Conservation (phyloP, 768 basidiomycete species). For the Pisolithus sp. region DNA sequence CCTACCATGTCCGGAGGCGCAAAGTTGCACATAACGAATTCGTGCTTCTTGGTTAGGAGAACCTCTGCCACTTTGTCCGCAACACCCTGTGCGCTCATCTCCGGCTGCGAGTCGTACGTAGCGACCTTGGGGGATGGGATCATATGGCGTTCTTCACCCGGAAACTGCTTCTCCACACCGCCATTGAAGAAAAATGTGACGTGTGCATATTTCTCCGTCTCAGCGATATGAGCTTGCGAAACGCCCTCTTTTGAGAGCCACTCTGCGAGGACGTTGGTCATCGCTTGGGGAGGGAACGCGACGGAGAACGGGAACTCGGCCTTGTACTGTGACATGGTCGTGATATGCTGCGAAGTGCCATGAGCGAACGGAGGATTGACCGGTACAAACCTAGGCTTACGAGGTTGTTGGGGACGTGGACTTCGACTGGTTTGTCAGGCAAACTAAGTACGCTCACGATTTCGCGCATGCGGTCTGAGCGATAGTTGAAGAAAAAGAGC, state of each 20-base stretch:
- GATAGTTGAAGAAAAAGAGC: slow-evolving; percentile 95
- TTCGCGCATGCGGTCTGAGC: slow-evolving; percentile 94
- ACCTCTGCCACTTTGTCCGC: slow-evolving; percentile 91
- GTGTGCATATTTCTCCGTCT: slow-evolving; percentile 98
- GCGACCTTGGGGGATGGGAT: slow-evolving; percentile 90
- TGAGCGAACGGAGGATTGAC: not conserved
- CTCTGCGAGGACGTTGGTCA: slow-evolving; percentile 94
- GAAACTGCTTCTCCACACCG: slow-evolving; percentile 89
- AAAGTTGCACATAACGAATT: slow-evolving; percentile 98
- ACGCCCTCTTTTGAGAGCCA: slow-evolving; percentile 75
- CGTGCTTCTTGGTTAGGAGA: slow-evolving; percentile 58
- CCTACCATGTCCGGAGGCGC: slow-evolving; percentile 98
- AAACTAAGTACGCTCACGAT: slow-evolving; percentile 76
- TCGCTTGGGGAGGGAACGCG: slow-evolving; percentile 89
- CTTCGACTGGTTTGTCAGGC: slow-evolving; percentile 79
- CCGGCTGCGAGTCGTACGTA: slow-evolving; percentile 87
- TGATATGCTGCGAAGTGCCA: slow-evolving; percentile 52
- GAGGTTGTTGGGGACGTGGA: slow-evolving; percentile 72
- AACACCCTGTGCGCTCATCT: slow-evolving; percentile 84
- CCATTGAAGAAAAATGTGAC: slow-evolving; percentile 99
- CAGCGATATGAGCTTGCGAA: slow-evolving; percentile 89
- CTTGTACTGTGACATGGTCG: slow-evolving; percentile 94
- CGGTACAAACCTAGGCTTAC: slow-evolving; percentile 36
- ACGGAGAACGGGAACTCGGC: slow-evolving; percentile 82
- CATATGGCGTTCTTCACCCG: slow-evolving; percentile 77